Evolutionary conservation across 2,329 filamentous ascomycete genomes (phyloP), one percentile per base, ranked within the genome.

Genomic region (Pseudocercospora ulei): DNA sequence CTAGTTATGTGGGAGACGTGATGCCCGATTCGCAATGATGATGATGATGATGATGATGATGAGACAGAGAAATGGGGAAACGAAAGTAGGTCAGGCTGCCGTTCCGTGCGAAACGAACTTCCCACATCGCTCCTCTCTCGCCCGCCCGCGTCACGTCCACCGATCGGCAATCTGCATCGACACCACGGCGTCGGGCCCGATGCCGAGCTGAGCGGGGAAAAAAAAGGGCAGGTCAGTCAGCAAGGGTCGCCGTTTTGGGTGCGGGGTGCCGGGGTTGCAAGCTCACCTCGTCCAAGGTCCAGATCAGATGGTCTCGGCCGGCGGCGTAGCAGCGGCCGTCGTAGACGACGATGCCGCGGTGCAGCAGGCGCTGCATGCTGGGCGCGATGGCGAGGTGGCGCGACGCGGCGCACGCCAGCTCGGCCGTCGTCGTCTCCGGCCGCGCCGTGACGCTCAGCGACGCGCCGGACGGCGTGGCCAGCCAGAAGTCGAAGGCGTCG

Each of bases 271-370:
- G n/a, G n/a, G n/a, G n/a, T n/a, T n/a, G n/a, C n/a, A n/a, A n/a
- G n/a, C 5, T 19, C 18, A 39, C 41, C 41, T 44, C 36, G 16
- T 44, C 41, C 8, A 44, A 23, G 5, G 41, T 44, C 6, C 22
- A 33, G 4, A 44, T 39, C 12, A 29, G 6, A 27, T 19, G 28
- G 3, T 19, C 36, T 13, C 35, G 29, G 11, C 41, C 41, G 4
- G 23, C 24, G 7, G 30, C 41, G 19, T 39, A 29, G 1, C 30
- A 28, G 24, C 35, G 28, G 8, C 41, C 41, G 27, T 44, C 41
- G 16, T 39, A 44, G 5, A 44, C 38, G 3, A 44, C 41, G 11
- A 28, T 29, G 5, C 41, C 41, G 16, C 19, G 31, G 8, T 36
- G 20, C 2, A 44, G 24, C 12, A 44, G 8, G n/a, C 37, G 34